Evolutionary conservation across 306 rosid species (phyloP).

Genomic region (Pachyrhizus erosus): DNA sequence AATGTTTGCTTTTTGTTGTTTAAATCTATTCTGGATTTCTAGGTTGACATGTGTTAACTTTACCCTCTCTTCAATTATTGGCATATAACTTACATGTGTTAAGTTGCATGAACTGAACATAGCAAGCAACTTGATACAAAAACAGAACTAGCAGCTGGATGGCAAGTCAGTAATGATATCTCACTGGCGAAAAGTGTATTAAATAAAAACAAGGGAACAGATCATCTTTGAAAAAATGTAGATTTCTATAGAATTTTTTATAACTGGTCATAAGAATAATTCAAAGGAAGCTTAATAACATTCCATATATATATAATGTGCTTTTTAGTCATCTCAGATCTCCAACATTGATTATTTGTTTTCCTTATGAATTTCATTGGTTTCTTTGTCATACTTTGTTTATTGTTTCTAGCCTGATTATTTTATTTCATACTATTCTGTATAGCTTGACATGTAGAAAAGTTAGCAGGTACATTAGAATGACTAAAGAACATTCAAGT

Average conservation of each 20-base stretch:
- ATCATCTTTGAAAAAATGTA: neutral
- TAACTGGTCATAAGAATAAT: neutral
- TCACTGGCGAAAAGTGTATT: neutral
- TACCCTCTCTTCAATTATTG: neutral
- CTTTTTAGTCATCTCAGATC: neutral
- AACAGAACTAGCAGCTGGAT: neutral
- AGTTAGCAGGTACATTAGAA: neutral
- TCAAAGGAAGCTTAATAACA: neutral
- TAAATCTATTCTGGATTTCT: neutral
- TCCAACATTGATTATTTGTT: neutral
- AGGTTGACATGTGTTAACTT: neutral
- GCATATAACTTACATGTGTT: neutral
- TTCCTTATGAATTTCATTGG: neutral
- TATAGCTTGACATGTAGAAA: neutral
- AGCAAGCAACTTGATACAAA: neutral
- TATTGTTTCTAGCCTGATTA: neutral
- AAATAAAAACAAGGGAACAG: neutral
- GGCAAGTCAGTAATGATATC: neutral
- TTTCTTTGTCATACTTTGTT: neutral
- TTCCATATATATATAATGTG: neutral
- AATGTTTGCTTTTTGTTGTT: constrained; percentile 15
- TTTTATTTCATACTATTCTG: neutral
- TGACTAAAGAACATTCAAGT: neutral
- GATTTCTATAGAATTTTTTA: neutral
- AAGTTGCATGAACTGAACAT: neutral